Conservation (phyloP, 108 stramenopile species). For the Cyclostephanos tholiformis region DNA sequence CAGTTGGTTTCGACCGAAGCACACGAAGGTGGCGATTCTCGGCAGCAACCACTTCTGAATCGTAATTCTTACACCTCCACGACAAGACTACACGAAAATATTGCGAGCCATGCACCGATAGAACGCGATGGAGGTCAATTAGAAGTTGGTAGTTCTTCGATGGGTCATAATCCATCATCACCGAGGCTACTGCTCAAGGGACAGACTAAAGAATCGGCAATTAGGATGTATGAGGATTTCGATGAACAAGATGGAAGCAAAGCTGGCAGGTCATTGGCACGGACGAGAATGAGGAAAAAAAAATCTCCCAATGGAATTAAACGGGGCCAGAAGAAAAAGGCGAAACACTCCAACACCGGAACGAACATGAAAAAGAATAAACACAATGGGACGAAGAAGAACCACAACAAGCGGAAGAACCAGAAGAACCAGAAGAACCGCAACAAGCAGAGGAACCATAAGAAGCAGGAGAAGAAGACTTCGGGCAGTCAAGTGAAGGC, state of each 20-base stretch:
- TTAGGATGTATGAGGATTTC: not conserved
- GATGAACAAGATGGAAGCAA: not conserved
- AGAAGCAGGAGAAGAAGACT: not conserved
- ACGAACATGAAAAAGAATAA: not conserved
- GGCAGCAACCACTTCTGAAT: not conserved
- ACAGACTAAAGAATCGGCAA: not conserved
- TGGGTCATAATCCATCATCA: not conserved
- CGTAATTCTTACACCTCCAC: not conserved
- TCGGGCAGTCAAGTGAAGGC: not conserved
- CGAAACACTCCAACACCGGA: not conserved
- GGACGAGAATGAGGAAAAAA: not conserved
- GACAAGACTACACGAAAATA: not conserved
- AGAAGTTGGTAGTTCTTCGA: not conserved
- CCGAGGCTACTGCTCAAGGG: slow-evolving; percentile 9
- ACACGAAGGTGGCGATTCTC: not conserved
- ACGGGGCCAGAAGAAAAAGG: not conserved
- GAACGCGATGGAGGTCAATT: not conserved
- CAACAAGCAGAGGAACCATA: not conserved
- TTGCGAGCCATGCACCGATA: not conserved
- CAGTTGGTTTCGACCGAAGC: not conserved
- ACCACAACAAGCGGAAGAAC: not conserved
- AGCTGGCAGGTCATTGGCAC: not conserved
- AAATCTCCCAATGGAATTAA: not conserved
- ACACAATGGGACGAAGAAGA: not conserved
- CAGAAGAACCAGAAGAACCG: not conserved